phyloP scores from a whole-genome alignment of 805 yeast genomes.

The Lipomyces chichibuensis region DNA sequence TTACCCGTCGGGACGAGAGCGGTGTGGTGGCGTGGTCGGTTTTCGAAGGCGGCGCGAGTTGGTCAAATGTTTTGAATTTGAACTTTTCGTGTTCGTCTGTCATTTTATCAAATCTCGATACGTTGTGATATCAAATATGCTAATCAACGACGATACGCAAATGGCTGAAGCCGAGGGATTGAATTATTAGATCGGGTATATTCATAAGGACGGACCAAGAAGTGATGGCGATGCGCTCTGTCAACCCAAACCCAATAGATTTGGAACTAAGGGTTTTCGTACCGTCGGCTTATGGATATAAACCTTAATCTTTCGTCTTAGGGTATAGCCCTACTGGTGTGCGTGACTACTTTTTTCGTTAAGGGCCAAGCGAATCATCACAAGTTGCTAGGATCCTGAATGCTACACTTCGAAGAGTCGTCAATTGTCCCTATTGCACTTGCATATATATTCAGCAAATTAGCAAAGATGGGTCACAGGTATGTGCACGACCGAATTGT shows the following conservation, averaged over 20 bases:
- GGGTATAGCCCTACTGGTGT: not conserved
- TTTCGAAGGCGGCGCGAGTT: not conserved
- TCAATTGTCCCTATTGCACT: not conserved
- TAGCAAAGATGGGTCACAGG: slow-evolving; percentile 40
- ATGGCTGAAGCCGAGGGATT: not conserved
- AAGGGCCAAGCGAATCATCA: not conserved
- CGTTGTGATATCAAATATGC: not conserved
- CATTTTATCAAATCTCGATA: not conserved
- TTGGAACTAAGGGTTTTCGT: not conserved
- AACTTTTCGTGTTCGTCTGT: not conserved
- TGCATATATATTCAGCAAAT: slow-evolving; percentile 4
- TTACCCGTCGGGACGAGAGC: not conserved
- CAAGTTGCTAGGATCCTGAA: not conserved
- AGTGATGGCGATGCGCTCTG: too few relatives aligned
- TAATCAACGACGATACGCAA: not conserved
- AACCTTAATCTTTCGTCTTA: not conserved
- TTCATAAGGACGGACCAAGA: too few relatives aligned
- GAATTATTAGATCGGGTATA: not conserved
- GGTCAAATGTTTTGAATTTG: not conserved
- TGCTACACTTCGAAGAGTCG: not conserved
- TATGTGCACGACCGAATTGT: slow-evolving; percentile 16
- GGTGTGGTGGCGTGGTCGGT: not conserved
- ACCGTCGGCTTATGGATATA: not conserved
- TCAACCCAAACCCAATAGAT: too few relatives aligned
- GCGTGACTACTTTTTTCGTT: not conserved